phyloP scores from a whole-genome alignment of 805 yeast genomes.

The Saccharomycopsis selenospora region DNA sequence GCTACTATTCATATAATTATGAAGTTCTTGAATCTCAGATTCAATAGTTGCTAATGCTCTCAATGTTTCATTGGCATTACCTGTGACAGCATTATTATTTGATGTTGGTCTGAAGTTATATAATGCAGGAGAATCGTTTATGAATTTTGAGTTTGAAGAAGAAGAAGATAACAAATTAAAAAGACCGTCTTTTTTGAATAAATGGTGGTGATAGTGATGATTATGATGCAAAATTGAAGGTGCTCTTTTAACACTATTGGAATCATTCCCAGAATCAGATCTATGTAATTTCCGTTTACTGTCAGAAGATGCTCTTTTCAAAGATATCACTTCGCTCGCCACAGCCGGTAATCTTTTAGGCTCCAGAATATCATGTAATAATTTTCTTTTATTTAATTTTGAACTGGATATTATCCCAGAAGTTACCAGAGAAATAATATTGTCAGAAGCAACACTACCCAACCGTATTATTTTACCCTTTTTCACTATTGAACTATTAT shows the following conservation, averaged over 20 bases:
- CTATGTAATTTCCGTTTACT: conserved; percentile 8
- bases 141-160: conserved; percentile 29
- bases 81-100: conserved; percentile 6
- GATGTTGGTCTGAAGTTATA: conserved; percentile 30
- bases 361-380: neutral
- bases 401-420: conserved; percentile 1
- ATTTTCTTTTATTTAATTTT: neutral
- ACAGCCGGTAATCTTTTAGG: neutral
- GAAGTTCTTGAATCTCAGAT: conserved; percentile 6
- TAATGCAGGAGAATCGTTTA: conserved; percentile 25
- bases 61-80: conserved; percentile 25
- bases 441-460: conserved; percentile 1
- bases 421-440: neutral
- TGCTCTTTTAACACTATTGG: neutral
- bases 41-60: conserved; percentile 13
- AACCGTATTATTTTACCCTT: neutral
- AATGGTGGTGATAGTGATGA: conserved; percentile 19
- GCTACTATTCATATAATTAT: neutral
- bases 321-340: neutral
- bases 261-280: neutral
- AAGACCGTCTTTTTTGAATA: conserved; percentile 8
- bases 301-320: conserved; percentile 10
- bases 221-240: conserved; percentile 14
- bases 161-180: conserved; percentile 26
- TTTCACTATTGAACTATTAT: neutral